phyloP scores from a whole-genome alignment of 768 basidiomycete species.

The Phlebiopsis gigantea region DNA sequence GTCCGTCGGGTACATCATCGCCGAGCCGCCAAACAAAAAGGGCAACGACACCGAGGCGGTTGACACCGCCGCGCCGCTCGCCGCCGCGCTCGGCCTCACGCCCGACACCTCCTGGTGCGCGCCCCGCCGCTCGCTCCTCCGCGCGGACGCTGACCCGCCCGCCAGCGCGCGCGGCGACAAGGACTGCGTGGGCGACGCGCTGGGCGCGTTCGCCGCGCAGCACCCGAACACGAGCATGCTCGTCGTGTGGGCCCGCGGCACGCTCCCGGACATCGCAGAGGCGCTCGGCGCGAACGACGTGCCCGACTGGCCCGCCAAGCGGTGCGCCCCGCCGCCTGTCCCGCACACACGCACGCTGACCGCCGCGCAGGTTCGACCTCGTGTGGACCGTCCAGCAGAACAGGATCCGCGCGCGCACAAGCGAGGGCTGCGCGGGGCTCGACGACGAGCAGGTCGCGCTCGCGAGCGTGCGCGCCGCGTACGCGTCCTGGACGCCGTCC shows the following conservation, averaged over 20 bases:
- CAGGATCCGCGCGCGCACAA: neutral
- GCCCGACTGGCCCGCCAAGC: neutral
- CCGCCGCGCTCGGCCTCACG: neutral
- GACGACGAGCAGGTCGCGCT: no score
- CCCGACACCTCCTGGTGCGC: neutral
- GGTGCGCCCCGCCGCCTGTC: neutral
- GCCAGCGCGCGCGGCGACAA: neutral
- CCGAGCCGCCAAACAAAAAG: neutral
- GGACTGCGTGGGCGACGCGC: neutral
- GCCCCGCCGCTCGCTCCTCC: neutral
- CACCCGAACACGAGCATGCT: neutral
- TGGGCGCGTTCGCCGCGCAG: neutral
- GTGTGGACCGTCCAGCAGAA: neutral
- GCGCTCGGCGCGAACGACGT: neutral
- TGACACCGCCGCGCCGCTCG: neutral
- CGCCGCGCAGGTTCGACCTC: neutral
- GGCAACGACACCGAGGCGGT: neutral
- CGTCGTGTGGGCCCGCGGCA: neutral
- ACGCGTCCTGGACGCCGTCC: no score
- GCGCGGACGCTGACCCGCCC: no score
- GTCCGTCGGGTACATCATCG: neutral
- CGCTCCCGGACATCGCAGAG: neutral
- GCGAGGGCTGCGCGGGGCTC: neutral
- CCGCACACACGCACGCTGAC: neutral
- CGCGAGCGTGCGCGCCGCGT: no score